Percentiles rank a stretch among this genome's conserved stretches.
Conservation (phyloP, 306 rosid species). For the Comarum palustre region DNA sequence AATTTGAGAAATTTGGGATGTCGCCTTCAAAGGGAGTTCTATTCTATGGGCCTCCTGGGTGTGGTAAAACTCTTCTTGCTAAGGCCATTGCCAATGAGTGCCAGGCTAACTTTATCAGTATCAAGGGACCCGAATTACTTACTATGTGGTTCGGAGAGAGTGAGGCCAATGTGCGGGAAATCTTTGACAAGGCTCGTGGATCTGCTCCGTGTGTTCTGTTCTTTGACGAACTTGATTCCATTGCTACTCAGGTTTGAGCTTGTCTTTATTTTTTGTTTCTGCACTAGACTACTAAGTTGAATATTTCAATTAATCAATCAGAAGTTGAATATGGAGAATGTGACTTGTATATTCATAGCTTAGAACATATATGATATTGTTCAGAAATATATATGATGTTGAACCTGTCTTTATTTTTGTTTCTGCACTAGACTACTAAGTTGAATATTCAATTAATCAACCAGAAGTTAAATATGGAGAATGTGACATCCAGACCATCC, state of each 20-base stretch:
- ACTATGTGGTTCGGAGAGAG: slow-evolving; percentile 99
- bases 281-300: neutral
- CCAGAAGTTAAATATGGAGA: too few species aligned
- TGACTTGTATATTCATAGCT: neutral
- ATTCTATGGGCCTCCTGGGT: slow-evolving; percentile 98
- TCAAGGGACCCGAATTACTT: slow-evolving; percentile 97
- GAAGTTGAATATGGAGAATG: neutral
- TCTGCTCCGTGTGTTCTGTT: slow-evolving; percentile 99
- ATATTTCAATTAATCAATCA: neutral
- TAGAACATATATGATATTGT: neutral
- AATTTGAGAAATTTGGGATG: slow-evolving; percentile 96
- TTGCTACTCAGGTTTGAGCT: slow-evolving; percentile 88
- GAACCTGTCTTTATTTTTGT: too few species aligned
- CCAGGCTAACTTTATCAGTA: slow-evolving; percentile 95
- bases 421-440: too few species aligned
- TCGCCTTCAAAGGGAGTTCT: slow-evolving; percentile 99
- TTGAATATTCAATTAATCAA: too few species aligned
- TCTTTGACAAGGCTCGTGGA: slow-evolving; percentile 96
- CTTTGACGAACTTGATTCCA: slow-evolving; percentile 97
- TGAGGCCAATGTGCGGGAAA: slow-evolving; percentile 98
- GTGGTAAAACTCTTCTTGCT: slow-evolving; percentile 97
- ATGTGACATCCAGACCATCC: too few species aligned
- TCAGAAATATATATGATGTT: too few species aligned
- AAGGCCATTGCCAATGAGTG: slow-evolving; percentile 98
- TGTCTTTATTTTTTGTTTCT: neutral